phyloP scores from a whole-genome alignment of 2,329 filamentous ascomycete species.

The Fusarium hainanense region DNA sequence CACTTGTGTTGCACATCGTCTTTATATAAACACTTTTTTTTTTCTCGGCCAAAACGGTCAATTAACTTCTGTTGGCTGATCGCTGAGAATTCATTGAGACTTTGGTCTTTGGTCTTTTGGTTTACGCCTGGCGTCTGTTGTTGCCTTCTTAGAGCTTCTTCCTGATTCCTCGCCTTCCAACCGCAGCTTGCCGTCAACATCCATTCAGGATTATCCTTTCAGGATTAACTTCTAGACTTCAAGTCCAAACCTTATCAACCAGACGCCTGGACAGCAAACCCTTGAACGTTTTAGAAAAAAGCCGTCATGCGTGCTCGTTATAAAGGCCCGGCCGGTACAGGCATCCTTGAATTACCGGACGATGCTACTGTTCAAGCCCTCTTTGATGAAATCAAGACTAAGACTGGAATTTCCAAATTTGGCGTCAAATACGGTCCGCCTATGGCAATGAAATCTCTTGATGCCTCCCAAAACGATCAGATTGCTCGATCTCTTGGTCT shows the following conservation, averaged over 20 bases:
- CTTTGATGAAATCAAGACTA: slow-evolving; percentile 68
- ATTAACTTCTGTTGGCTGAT: not conserved
- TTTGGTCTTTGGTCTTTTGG: not conserved
- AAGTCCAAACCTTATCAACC: not conserved
- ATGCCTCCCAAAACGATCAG: slow-evolving; percentile 64
- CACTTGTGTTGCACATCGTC: not conserved
- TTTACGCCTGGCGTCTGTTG: not conserved
- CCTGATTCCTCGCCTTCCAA: slow-evolving; percentile 19
- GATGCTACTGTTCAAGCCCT: slow-evolving; percentile 73
- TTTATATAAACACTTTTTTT: not conserved
- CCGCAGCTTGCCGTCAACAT: slow-evolving; percentile 3
- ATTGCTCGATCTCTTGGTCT: slow-evolving; percentile 61
- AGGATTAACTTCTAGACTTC: not conserved
- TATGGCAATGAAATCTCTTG: slow-evolving; percentile 70
- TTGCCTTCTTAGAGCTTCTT: slow-evolving; percentile 12
- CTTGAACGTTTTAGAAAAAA: not conserved
- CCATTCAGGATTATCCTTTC: not conserved
- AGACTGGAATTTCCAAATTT: slow-evolving; percentile 74
- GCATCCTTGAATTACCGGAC: slow-evolving; percentile 75
- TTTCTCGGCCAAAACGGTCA: not conserved
- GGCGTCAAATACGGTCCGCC: slow-evolving; percentile 89
- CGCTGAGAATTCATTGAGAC: not conserved
- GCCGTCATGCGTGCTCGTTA: slow-evolving; percentile 76
- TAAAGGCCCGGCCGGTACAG: slow-evolving; percentile 78
- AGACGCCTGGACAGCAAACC: not conserved